A percentile compares a stretch with the other conserved stretches of the same genome.
Evolutionary conservation across 768 basidiomycete species (phyloP).

Genomic region (Xerocomellus amylosporus): DNA sequence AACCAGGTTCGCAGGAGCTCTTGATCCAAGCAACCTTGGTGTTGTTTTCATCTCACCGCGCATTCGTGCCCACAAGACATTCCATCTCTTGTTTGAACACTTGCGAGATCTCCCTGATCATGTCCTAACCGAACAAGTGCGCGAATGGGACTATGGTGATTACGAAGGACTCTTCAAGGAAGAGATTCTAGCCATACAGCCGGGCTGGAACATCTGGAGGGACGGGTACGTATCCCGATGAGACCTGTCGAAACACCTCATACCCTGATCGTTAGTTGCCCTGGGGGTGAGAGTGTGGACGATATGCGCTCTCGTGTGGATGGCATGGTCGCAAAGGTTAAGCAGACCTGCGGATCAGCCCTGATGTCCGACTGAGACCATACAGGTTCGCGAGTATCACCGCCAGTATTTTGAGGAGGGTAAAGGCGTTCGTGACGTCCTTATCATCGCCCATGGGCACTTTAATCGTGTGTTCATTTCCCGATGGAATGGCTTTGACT

Average conservation of each 20-base stretch:
- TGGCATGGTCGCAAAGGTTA: conserved; percentile 64
- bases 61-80: conserved; percentile 79
- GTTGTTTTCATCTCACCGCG: conserved; percentile 85
- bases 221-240: conserved; percentile 56
- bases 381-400: conserved; percentile 71
- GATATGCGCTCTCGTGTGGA: conserved; percentile 83
- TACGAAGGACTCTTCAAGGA: conserved; percentile 81
- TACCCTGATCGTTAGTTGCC: conserved; percentile 53
- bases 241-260: background rate
- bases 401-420: conserved; percentile 66
- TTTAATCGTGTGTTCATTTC: conserved; percentile 73
- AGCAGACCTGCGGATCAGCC: conserved; percentile 13
- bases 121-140: conserved; percentile 58
- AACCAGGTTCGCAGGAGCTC: conserved; percentile 45
- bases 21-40: conserved; percentile 78
- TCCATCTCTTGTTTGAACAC: conserved; percentile 71
- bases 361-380: conserved; percentile 5
- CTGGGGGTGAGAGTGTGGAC: conserved; percentile 79
- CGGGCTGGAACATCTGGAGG: conserved; percentile 78
- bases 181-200: conserved; percentile 66
- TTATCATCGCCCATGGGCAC: conserved; percentile 90
- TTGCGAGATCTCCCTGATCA: conserved; percentile 47
- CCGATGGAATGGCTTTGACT: conserved; percentile 75
- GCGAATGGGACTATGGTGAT: conserved; percentile 91
- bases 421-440: conserved; percentile 67